Conservation (phyloP, 345 rosid genomes). For the Populus deltoides region DNA sequence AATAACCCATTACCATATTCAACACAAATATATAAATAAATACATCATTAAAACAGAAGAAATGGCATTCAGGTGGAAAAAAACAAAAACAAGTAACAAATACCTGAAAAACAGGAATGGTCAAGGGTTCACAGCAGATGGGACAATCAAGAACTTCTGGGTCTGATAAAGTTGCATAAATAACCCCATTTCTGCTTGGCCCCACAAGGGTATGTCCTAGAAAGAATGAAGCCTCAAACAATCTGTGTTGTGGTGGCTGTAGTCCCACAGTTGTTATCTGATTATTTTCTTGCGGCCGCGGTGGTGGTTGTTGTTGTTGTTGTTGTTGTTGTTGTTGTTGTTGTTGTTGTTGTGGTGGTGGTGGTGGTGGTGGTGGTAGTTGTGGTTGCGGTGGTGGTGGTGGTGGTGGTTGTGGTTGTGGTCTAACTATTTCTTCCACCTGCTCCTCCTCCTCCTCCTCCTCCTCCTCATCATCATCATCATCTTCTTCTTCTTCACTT, state of each 20-base stretch:
- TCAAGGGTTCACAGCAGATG: slow-evolving; percentile 46
- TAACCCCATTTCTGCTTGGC: background rate
- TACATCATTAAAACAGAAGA: background rate
- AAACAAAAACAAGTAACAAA: background rate
- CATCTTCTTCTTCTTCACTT: background rate
- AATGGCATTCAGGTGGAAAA: background rate
- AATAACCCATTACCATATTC: background rate
- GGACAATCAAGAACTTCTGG: slow-evolving; percentile 54
- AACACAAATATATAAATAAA: background rate
- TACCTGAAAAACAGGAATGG: slow-evolving; percentile 53
- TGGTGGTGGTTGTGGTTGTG: background rate
- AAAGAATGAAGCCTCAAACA: background rate
- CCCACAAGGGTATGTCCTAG: background rate
- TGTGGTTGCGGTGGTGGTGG: no score
- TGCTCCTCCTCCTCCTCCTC: no score
- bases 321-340: background rate
- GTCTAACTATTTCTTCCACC: background rate
- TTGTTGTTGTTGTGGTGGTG: no score
- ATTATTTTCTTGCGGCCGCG: no score
- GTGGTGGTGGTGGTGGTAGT: no score
- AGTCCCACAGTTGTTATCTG: background rate
- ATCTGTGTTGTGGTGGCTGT: background rate
- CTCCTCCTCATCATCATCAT: no score
- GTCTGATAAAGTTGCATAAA: slow-evolving; percentile 17
- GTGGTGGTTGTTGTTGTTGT: no score